Conservation (phyloP, 108 stramenopile genomes). For the Skeletonema marinoi region DNA sequence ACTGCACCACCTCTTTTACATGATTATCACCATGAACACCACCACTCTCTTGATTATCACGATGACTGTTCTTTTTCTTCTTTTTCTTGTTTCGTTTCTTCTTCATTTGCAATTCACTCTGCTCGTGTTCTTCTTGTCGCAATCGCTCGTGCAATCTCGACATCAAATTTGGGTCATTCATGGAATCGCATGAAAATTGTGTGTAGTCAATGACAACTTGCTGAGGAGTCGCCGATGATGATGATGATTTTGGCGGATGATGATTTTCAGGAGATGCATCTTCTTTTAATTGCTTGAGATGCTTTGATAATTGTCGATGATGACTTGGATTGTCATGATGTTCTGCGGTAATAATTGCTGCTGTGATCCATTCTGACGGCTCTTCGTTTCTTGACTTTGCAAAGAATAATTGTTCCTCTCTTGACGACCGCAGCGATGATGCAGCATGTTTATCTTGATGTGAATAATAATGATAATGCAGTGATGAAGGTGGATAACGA, state of each 20-base stretch:
- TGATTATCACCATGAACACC: too few relatives aligned
- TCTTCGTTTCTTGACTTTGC: too few relatives aligned
- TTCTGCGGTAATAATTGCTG: not conserved
- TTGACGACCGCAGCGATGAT: too few relatives aligned
- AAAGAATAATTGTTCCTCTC: too few relatives aligned
- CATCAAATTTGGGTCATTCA: constrained; percentile 3
- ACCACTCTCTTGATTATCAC: too few relatives aligned
- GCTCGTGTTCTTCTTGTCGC: not conserved
- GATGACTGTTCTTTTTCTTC: too few relatives aligned
- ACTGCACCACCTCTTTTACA: too few relatives aligned
- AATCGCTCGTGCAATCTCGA: not conserved
- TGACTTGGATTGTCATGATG: not conserved
- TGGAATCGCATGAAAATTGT: constrained; percentile 30
- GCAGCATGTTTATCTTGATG: too few relatives aligned
- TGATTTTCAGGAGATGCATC: not conserved
- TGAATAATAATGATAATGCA: too few relatives aligned
- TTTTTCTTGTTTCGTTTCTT: too few relatives aligned
- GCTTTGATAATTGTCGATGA: not conserved
- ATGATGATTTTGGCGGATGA: not conserved
- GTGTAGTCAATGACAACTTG: constrained; percentile 20
- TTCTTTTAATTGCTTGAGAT: not conserved
- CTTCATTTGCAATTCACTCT: not conserved
- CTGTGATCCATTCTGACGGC: too few relatives aligned
- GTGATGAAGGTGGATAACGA: too few relatives aligned
- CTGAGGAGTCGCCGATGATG: not conserved